These are phyloP conservation scores for Pythium volutum DNA, from an alignment of 352 stramenopile genomes.

Conservation along the genomic window DNA sequence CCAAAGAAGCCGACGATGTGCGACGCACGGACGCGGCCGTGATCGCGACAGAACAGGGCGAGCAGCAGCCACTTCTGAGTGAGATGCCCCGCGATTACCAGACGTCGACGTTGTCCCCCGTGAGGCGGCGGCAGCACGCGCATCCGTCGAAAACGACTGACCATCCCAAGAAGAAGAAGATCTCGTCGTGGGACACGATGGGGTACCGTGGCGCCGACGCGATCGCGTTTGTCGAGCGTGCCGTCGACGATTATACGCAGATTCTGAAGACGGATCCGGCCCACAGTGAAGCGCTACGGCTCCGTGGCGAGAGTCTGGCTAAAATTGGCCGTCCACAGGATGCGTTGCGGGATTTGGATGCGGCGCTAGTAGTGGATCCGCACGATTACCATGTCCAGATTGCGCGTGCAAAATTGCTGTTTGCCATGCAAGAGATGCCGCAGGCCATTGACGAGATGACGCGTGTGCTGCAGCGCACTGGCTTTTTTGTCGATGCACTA, in stretches of 20 bases:
- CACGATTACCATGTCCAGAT: slow-evolving; percentile 64
- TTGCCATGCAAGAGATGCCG: slow-evolving; percentile 37
- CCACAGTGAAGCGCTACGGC: slow-evolving; percentile 40
- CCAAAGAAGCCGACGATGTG: slow-evolving; percentile 43
- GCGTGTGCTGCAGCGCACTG: slow-evolving; percentile 48
- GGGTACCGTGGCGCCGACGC: slow-evolving; percentile 34
- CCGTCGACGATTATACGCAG: slow-evolving; percentile 58
- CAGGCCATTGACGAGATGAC: slow-evolving; percentile 56
- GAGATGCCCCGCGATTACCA: slow-evolving; percentile 14
- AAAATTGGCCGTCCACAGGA: slow-evolving; percentile 50
- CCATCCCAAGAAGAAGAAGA: slow-evolving; percentile 5
- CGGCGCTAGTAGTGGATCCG: slow-evolving; percentile 39
- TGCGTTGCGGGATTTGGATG: slow-evolving; percentile 51
- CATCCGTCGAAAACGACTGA: no score
- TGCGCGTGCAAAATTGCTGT: slow-evolving; percentile 47
- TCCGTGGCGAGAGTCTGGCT: slow-evolving; percentile 45
- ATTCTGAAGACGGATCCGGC: slow-evolving; percentile 44
- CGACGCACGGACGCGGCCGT: slow-evolving; percentile 48
- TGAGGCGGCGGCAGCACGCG: neutral
- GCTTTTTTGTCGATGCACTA: slow-evolving; percentile 72
- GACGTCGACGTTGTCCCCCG: slow-evolving; percentile 5
- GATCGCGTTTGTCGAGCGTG: slow-evolving; percentile 40
- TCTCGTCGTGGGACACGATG: slow-evolving; percentile 7
- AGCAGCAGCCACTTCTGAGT: slow-evolving; percentile 22
- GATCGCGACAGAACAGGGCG: slow-evolving; percentile 44